Evolutionary conservation across 192 early-diverging fungal species (phyloP).

Genomic region (Linderina pennispora): DNA sequence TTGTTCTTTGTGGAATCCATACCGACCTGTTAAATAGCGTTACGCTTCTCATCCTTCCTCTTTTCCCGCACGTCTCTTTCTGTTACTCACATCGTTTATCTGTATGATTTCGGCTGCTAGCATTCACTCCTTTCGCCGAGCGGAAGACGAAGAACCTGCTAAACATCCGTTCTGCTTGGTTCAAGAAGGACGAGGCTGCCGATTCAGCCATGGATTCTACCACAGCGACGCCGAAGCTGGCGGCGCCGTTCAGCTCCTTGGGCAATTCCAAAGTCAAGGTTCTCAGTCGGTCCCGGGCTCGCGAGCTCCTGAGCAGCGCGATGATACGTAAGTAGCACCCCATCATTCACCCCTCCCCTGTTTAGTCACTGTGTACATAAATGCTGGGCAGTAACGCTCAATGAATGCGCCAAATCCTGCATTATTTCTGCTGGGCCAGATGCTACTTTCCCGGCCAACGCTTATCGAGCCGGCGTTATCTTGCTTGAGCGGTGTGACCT

Average conservation of each 20-base stretch:
- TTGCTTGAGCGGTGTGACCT: no score
- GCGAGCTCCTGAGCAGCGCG: slow-evolving; percentile 37
- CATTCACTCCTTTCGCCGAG: slow-evolving; percentile 38
- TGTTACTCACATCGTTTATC: no score
- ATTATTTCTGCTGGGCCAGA: no score
- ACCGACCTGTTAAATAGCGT: no score
- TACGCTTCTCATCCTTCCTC: no score
- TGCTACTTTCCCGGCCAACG: no score
- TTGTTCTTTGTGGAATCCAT: no score
- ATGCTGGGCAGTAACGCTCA: no score
- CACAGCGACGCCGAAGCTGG: slow-evolving; percentile 24
- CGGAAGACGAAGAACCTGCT: slow-evolving; percentile 38
- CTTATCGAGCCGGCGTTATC: no score
- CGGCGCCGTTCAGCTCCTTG: slow-evolving; percentile 21
- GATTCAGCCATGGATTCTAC: slow-evolving; percentile 5
- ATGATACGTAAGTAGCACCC: slow-evolving; percentile 37
- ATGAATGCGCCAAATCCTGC: no score
- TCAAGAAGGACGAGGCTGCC: slow-evolving; percentile 24
- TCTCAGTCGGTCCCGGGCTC: slow-evolving; percentile 34
- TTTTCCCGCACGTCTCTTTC: no score
- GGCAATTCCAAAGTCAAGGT: slow-evolving; percentile 27
- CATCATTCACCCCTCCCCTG: slow-evolving; percentile 4
- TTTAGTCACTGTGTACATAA: no score
- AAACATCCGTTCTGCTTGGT: slow-evolving; percentile 39
- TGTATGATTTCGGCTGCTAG: slow-evolving; percentile 33